These are phyloP conservation scores for Andrographis paniculata DNA, from an alignment of 305 asterid species.

Conservation along the genomic window DNA sequence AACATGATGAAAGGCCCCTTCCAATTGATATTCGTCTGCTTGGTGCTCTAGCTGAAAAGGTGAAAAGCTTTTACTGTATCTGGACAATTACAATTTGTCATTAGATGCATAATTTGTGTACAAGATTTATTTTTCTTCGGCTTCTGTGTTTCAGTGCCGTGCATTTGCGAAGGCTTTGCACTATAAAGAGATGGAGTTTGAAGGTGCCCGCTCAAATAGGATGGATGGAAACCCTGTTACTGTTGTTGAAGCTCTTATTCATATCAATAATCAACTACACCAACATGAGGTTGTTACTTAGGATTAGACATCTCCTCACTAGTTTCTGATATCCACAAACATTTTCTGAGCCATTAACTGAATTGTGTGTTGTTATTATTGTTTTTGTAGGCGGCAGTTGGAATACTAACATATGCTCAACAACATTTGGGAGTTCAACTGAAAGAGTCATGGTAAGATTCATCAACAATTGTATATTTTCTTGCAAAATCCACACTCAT, in stretches of 20 bases:
- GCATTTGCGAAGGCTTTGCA: slow-evolving; percentile 99
- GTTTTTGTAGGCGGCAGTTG: slow-evolving; percentile 86
- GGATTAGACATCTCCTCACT: slow-evolving; percentile 4
- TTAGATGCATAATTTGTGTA: slow-evolving; percentile 1
- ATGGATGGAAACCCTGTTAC: slow-evolving; percentile 94
- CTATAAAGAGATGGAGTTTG: slow-evolving; percentile 98
- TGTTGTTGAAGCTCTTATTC: slow-evolving; percentile 97
- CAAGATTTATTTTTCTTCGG: slow-evolving; percentile 5
- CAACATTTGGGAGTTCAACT: slow-evolving; percentile 86
- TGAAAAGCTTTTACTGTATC: slow-evolving; percentile 23
- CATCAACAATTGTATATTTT: too few relatives aligned
- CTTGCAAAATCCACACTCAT: background rate
- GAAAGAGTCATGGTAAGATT: slow-evolving; percentile 91
- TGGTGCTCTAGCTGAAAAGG: slow-evolving; percentile 99
- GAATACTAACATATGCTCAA: slow-evolving; percentile 95
- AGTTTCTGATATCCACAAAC: slow-evolving; percentile 12
- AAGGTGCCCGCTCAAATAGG: slow-evolving; percentile 81
- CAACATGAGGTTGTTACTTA: slow-evolving; percentile 75
- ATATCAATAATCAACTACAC: slow-evolving; percentile 93
- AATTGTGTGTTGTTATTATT: slow-evolving; percentile 18
- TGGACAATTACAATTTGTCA: slow-evolving; percentile 8
- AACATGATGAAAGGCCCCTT: slow-evolving; percentile 93
- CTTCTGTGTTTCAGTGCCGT: slow-evolving; percentile 72
- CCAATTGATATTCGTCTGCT: slow-evolving; percentile 96
- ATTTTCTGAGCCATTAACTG: slow-evolving; percentile 15